A percentile compares a stretch with the other conserved stretches of the same genome.
Evolutionary conservation across 441 rosid genomes (phyloP).

Genomic region (Adansonia madagascariensis): DNA sequence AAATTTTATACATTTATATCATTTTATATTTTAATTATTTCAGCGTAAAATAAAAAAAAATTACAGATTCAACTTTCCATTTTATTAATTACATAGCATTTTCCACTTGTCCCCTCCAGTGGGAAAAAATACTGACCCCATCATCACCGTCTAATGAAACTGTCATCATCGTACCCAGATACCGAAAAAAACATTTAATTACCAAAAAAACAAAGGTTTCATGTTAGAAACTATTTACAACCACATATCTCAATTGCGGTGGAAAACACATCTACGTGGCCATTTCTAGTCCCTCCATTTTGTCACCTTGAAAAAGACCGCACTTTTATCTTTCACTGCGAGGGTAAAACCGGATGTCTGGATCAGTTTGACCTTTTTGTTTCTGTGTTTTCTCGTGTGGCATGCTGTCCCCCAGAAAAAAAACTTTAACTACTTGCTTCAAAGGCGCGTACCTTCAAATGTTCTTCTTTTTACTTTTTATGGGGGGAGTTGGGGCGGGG

Average conservation of each 20-base stretch:
- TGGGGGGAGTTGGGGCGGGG: no score
- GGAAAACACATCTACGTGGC: conserved; percentile 31
- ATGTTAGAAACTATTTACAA: conserved; percentile 39
- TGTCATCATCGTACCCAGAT: background rate
- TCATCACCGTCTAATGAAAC: background rate
- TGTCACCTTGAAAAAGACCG: background rate
- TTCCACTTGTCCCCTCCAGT: background rate
- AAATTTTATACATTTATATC: no score
- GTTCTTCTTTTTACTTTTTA: background rate
- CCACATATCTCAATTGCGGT: conserved; percentile 47
- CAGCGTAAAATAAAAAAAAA: no score
- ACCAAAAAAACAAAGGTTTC: background rate
- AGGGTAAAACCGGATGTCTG: background rate
- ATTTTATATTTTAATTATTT: no score
- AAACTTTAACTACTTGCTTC: background rate
- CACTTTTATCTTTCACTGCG: background rate
- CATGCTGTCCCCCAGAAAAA: background rate
- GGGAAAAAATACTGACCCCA: background rate
- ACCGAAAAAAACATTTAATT: background rate
- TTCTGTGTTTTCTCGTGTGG: conserved; percentile 18
- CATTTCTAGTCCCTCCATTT: conserved; percentile 21
- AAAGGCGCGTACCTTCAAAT: background rate
- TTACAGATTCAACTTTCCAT: background rate
- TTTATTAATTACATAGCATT: background rate
- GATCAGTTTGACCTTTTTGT: background rate